Evolutionary conservation across 176 grass and related monocot species (phyloP), one percentile per base, ranked within the genome.

Genomic region (Dactylis glomerata): DNA sequence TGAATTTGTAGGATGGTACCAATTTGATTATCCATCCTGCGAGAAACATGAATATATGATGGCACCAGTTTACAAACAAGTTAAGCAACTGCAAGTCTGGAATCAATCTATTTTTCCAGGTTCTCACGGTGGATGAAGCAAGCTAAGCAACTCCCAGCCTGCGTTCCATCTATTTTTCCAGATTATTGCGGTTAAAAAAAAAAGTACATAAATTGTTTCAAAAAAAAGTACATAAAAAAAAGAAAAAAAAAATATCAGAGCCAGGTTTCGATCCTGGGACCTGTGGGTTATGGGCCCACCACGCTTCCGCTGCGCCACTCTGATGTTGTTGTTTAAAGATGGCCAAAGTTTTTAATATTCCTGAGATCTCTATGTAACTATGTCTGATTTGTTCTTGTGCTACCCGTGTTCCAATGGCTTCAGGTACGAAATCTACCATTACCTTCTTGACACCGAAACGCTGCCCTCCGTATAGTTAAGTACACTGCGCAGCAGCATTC

Each of bases 201-300:
- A n/a, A n/a, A n/a, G n/a, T n/a, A n/a, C n/a, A n/a, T n/a, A n/a
- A n/a, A n/a, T n/a, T n/a, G n/a, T n/a, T n/a, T n/a, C n/a, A n/a
- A n/a, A 49, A 45, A 77, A 68, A 33, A 0, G 0, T 5, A 0
- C 0, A 28, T 9, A 32, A 44, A 14, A 0, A 14, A 27, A 5
- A 1, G 28, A 56, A 85, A 72, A 36, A 36, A 20, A 0, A 2
- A 1, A 0, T 95, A 91, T 92, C 91, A 94, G 79, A 97, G 91
- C 92, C 84, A 93, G 87, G 95, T 95, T 93, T 93, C 89, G 82
- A 95, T 93, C 87, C 89, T 92, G 89, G 66, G 93, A 90, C 89
- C 91, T 98, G 89, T 93, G 91, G 89, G 95, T 94, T 97, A 97
- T 94, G 92, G 92, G 95, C 89, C 90, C 92, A 97, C 87, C 88